These are phyloP conservation scores for Yamadazyma sp. DNA, from an alignment of 805 yeast genomes.

Conservation along the genomic window DNA sequence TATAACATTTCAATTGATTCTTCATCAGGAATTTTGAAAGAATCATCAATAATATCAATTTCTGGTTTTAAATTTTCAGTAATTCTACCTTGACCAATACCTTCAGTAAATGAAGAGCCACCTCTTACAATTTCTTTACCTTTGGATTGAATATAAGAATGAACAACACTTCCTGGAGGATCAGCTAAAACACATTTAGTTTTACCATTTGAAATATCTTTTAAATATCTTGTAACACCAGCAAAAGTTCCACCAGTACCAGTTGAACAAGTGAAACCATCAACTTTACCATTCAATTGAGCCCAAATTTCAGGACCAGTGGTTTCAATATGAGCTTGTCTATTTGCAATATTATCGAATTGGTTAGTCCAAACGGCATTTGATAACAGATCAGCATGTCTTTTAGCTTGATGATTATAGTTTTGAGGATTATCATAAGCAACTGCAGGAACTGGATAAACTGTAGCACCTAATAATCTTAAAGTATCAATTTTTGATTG, in stretches of 20 bases:
- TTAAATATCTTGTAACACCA: conserved; percentile 76
- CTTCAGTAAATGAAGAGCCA: conserved; percentile 91
- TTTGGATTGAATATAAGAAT: conserved; percentile 69
- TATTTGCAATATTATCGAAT: conserved; percentile 83
- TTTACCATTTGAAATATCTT: conserved; percentile 59
- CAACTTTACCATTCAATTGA: conserved; percentile 73
- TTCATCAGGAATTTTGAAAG: conserved; percentile 73
- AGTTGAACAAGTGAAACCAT: conserved; percentile 85
- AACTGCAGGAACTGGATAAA: conserved; percentile 84
- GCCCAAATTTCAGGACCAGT: conserved; percentile 94
- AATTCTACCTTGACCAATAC: conserved; percentile 93
- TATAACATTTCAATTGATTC: conserved; percentile 82
- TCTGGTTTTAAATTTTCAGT: conserved; percentile 79
- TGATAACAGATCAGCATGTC: conserved; percentile 72
- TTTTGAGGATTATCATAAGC: conserved; percentile 79
- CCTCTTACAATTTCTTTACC: conserved; percentile 66
- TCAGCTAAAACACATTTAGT: conserved; percentile 71
- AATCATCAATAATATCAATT: conserved; percentile 72
- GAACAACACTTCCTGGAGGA: conserved; percentile 89
- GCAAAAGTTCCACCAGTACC: conserved; percentile 95
- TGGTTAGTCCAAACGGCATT: conserved; percentile 94
- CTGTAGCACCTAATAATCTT: conserved; percentile 78
- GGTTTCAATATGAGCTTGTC: conserved; percentile 83
- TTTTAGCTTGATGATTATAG: conserved; percentile 81
- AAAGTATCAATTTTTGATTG: conserved; percentile 74